Base-by-base conservation (phyloP, 2,329 filamentous ascomycete genomes). In the Sclerotinia subarctica region DNA sequence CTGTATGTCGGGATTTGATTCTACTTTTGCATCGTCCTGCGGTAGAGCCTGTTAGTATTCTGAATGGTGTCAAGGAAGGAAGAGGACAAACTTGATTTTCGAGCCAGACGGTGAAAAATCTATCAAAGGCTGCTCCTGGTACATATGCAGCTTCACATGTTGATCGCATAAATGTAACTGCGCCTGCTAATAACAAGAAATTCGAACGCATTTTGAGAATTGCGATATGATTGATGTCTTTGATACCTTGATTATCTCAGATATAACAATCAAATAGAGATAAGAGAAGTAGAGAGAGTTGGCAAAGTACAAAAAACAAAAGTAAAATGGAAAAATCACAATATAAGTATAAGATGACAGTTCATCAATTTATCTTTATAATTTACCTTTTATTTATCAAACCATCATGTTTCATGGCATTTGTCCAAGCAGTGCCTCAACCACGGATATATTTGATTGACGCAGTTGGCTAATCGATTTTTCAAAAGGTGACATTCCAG, bases 91-190 rank as follows among this genome's bases (percentile, higher is more conserved):
- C 76, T 66, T 84, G 86, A 74, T 88, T 88, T 77, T 88, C 86
- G n/a, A 88, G 78, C 84, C 85, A 89, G 73, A 89, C 85, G 69
- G 85, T 82, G 56, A 85, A 82, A 69, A 88, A 86, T 29, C 86
- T 83, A 74, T 88, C 82, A 72, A 88, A 88, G 0, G 80, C 83
- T 69, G 82, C 81, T n/a, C 86, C 86, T 5, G 74, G 74, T 42
- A 76, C 74, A 56, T 57, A 65, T n/a, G 58, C 51, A n/a, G 66
- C 59, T 53, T 59, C 21, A 21, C 29, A 57, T 26, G 17, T 32
- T 46, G 52, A 58, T 59, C 26, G 42, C 19, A 47, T 56, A 15
- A 13, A 29, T 38, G 57, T 42, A 21, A 63, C 35, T 24, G 49
- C 49, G n/a, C 47, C 7, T 38, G 49, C 57, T 21, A 35, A 21